Base-by-base conservation (phyloP, 1,284 basidiomycete species). In the Waitea zeae region DNA sequence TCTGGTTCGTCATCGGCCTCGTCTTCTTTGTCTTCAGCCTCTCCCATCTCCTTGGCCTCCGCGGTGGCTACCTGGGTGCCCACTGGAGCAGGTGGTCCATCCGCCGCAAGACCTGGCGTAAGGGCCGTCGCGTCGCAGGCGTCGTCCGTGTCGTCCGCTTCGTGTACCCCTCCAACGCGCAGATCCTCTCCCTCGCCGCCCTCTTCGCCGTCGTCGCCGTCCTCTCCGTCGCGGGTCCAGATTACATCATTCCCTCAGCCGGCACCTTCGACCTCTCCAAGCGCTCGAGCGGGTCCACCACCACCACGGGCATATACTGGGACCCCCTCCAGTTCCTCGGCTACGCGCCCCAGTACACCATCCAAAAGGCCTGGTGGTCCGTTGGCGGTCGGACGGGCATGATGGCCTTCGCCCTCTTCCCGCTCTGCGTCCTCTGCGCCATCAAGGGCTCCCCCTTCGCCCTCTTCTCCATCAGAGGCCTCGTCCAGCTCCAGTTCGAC, bases 391-490 rank as follows among this genome's bases (percentile, higher is more conserved):
- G 86, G 15, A 68, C 74, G 6, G 86, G 86, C 1, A 60, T 80
- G 39, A 75, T 88, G 38, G 72, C 80, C 2, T 88, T 84, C 46
- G 73, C 81, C 1, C 61, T 89, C 19, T 61, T 83, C 19, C 86
- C 86, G 1, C 62, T 89, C 12, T 72, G 73, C 36, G 61, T 89
- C 36, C 59, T 87, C 7, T 66, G 88, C 38, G 83, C 77, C 3
- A 64, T 89, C 50, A 89, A 88, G 51, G 64, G 79, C 3, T 74
- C 79, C 9, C 87, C 87, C 0, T 78, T 87, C 46, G 84, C 83
- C 33, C 47, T 88, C 30, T 70, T 88, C 45, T 71, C 83, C n/a
- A 59, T 78, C 17, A 67, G 72, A 0, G 68, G 69, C 41, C 61
- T 79, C 39, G 68, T 72, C 17, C 71, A 81, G 35, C 52, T 84